Base-by-base conservation (phyloP, 306 rosid genomes). In the Prinsepia uniflora region DNA sequence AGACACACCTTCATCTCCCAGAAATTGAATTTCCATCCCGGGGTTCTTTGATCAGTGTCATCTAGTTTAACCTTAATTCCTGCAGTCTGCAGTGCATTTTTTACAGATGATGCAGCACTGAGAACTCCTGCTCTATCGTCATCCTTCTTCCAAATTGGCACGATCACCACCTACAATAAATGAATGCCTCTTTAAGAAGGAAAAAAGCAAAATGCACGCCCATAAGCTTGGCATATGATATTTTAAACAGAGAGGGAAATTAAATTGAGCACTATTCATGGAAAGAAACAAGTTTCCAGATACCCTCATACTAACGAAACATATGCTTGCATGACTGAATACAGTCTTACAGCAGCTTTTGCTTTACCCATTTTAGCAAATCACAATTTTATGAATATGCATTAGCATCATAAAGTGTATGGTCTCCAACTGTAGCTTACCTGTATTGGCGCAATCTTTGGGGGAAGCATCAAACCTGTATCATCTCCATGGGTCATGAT, bases 21-120 rank as follows among this genome's bases (percentile, higher is more conserved):
- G 88, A 87, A 94, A 85, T 91, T 94, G 83, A 89, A 94, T 82
- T 94, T 94, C 99, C 99, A 94, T 57, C 98, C 98, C 8, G 97
- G 97, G 69, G 98, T 94, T 86, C 88, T 87, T 79, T 86, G 96
- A 67, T 89, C 96, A 6, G 96, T 74, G 74, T 89, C 95, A 76
- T 94, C 97, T 74, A 90, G 88, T 85, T 89, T 91, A 81, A 89
- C 90, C 78, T 55, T 91, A 74, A 91, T 56, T 43, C 96, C 91
- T 22, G 96, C 83, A 77, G 76, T 47, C 65, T 82, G 89, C 65
- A 94, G 91, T 63, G 75, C 65, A 50, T 75, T 85, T 71, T 80
- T 89, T 62, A 89, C 87, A 39, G 96, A 82, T 48, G 80, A 72
- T 49, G 97, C 95, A 52, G 92, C 96, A 79, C 43, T 80, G 20